These are phyloP conservation scores for Colletotrichum sidae DNA, from an alignment of 2,329 filamentous ascomycete genomes.

Conservation along the genomic window DNA sequence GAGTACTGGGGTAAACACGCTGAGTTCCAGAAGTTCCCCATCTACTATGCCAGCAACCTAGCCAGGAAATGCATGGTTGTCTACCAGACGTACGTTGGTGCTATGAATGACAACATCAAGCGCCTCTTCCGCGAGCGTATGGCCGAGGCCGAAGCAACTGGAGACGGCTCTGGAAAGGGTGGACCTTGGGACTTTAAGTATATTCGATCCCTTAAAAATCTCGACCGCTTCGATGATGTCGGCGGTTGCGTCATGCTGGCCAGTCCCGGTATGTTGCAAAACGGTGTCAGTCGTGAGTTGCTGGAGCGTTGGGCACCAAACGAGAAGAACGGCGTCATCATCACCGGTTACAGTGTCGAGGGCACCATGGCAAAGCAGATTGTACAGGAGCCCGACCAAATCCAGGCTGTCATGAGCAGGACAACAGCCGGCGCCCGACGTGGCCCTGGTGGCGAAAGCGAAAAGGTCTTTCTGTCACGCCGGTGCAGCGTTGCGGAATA, in stretches of 20 bases:
- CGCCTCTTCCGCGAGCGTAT: slow-evolving; percentile 92
- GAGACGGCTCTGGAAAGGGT: slow-evolving; percentile 79
- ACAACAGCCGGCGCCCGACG: slow-evolving; percentile 73
- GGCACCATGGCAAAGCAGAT: slow-evolving; percentile 98
- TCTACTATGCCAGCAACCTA: slow-evolving; percentile 97
- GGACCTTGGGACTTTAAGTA: slow-evolving; percentile 98
- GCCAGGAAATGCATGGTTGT: slow-evolving; percentile 98
- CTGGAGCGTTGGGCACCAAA: slow-evolving; percentile 96
- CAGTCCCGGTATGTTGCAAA: slow-evolving; percentile 98
- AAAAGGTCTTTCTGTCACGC: slow-evolving; percentile 90
- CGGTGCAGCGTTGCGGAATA: slow-evolving; percentile 94
- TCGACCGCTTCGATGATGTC: slow-evolving; percentile 96
- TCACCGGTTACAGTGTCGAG: slow-evolving; percentile 98
- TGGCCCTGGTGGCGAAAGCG: slow-evolving; percentile 75
- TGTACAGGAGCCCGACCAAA: slow-evolving; percentile 93
- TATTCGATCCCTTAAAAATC: slow-evolving; percentile 89
- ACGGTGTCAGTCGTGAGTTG: slow-evolving; percentile 91
- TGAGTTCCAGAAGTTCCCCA: slow-evolving; percentile 90
- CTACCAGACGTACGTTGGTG: slow-evolving; percentile 97
- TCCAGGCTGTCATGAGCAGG: slow-evolving; percentile 91
- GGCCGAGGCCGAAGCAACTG: slow-evolving; percentile 86
- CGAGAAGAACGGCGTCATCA: slow-evolving; percentile 97
- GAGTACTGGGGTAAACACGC: slow-evolving; percentile 95
- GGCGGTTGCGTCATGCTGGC: slow-evolving; percentile 97
- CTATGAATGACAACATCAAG: slow-evolving; percentile 99